Evolutionary conservation across 108 stramenopile genomes (phyloP), one percentile per base, ranked within the genome.

Genomic region (Skeletonema costatum): DNA sequence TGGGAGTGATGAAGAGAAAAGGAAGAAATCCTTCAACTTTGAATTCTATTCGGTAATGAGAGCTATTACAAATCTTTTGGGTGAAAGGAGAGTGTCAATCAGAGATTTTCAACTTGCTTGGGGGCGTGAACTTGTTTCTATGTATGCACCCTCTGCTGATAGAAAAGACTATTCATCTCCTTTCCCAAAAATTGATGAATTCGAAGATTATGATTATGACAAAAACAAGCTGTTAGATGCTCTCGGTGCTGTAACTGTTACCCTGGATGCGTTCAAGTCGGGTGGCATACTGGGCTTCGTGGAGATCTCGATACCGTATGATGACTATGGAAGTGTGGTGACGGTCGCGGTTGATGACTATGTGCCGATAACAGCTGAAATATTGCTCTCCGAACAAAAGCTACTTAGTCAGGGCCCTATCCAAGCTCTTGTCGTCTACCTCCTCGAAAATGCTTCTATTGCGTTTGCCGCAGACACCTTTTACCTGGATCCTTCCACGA

Each of bases 261-360:
- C 82, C 25, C 46, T 89, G 63, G 31, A 71, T 35, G 36, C 61
- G 51, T 58, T 89, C 16, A 82, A 89, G 63, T 32, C 53, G 1
- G 79, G 74, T 1, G 88, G 88, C 2, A 3, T 87, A 30, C 60
- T 87, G 13, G 69, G 79, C 4, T 76, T 71, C 39, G 87, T 64
- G 42, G 88, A 89, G 71, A 77, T 89, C 21, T 76, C 78, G 1
- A 85, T 89, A 25, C 88, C 88, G 32, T 82, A 86, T 33, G 88
- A 89, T 76, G 88, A 89, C 62, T 89, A 85, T 74, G 86, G 88
- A 1, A 78, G 76, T 60, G 88, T 89, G 13, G 88, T 89, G 0
- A 89, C 88, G 1, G 76, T 87, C 60, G 88, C 88, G 2, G 65
- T 87, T 38, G 88, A 89, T 61, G 87, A 89, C 50, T 79, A 87